Percentiles rank a stretch among this genome's conserved stretches.
phyloP scores from a whole-genome alignment of 345 rosid species.

The Sonneratia alba region DNA sequence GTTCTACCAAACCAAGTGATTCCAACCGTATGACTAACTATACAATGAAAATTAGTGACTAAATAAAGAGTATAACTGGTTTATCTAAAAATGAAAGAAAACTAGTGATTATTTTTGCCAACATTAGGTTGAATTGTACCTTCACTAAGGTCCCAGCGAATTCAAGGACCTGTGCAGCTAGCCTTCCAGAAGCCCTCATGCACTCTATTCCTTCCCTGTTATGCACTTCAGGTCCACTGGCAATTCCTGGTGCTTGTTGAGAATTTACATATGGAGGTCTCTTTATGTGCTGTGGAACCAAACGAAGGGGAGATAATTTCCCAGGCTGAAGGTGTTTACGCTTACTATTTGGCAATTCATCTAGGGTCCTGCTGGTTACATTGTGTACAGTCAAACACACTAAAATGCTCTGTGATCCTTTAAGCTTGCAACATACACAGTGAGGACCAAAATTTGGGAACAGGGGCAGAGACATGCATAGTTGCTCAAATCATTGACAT shows the following conservation, averaged over 20 bases:
- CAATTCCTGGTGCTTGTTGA: constrained; percentile 48
- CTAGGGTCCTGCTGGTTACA: constrained; percentile 35
- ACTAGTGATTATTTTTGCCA: not conserved
- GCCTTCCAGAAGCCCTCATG: constrained; percentile 88
- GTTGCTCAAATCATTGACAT: not conserved
- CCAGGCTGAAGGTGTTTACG: constrained; percentile 61
- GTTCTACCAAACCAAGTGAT: not conserved
- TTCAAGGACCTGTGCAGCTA: constrained; percentile 75
- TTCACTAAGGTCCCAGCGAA: constrained; percentile 79
- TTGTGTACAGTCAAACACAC: constrained; percentile 4
- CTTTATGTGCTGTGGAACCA: constrained; percentile 58
- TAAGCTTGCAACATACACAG: not conserved
- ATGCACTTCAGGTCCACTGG: constrained; percentile 66
- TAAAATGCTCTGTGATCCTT: not conserved
- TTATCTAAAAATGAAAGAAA: not conserved
- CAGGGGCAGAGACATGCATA: not conserved
- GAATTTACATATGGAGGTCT: constrained; percentile 66
- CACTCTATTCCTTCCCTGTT: constrained; percentile 61
- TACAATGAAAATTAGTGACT: not conserved
- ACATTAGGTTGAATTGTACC: constrained; percentile 25
- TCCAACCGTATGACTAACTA: not conserved
- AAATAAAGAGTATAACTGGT: not conserved
- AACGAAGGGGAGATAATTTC: constrained; percentile 56
- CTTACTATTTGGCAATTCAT: constrained; percentile 33
- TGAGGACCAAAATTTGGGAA: not conserved